Evolutionary conservation across 1,284 basidiomycete genomes (phyloP).

Genomic region (Pyrrhoderma lamaoense): DNA sequence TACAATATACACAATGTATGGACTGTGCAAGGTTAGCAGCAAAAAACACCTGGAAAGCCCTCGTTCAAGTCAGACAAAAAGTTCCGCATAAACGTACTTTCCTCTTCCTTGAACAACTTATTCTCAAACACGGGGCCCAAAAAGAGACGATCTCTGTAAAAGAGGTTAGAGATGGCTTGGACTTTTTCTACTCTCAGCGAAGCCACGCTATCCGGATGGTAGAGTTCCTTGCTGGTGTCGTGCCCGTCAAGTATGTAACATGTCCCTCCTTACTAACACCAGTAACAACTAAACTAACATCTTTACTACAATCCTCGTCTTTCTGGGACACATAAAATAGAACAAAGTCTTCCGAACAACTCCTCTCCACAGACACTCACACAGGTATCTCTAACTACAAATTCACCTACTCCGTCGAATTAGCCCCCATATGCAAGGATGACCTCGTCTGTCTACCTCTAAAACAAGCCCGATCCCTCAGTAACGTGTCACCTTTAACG

Average conservation of each 20-base stretch:
- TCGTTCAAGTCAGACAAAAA: slow-evolving; percentile 97
- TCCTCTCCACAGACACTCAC: slow-evolving; percentile 91
- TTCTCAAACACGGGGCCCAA: slow-evolving; percentile 94
- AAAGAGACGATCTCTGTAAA: slow-evolving; percentile 92
- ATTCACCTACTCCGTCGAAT: slow-evolving; percentile 97
- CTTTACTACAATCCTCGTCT: no score
- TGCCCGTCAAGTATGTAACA: slow-evolving; percentile 69
- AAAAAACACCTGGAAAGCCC: slow-evolving; percentile 98
- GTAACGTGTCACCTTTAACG: slow-evolving; percentile 84
- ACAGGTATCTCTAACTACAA: slow-evolving; percentile 93
- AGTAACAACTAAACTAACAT: no score
- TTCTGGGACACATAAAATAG: slow-evolving; percentile 31
- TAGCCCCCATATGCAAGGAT: slow-evolving; percentile 95
- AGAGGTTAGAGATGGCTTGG: slow-evolving; percentile 91
- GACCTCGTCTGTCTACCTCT: slow-evolving; percentile 88
- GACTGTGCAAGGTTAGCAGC: slow-evolving; percentile 92
- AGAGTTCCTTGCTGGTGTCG: slow-evolving; percentile 88
- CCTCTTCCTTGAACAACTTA: slow-evolving; percentile 95
- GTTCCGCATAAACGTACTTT: slow-evolving; percentile 97
- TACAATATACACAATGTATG: slow-evolving; percentile 93
- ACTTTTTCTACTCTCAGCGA: slow-evolving; percentile 92
- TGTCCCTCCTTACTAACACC: no score
- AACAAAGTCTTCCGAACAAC: slow-evolving; percentile 87
- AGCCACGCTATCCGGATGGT: slow-evolving; percentile 95
- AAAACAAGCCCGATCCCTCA: slow-evolving; percentile 74